These are phyloP conservation scores for Collybiopsis confluens DNA, from an alignment of 768 basidiomycete genomes.

Conservation along the genomic window DNA sequence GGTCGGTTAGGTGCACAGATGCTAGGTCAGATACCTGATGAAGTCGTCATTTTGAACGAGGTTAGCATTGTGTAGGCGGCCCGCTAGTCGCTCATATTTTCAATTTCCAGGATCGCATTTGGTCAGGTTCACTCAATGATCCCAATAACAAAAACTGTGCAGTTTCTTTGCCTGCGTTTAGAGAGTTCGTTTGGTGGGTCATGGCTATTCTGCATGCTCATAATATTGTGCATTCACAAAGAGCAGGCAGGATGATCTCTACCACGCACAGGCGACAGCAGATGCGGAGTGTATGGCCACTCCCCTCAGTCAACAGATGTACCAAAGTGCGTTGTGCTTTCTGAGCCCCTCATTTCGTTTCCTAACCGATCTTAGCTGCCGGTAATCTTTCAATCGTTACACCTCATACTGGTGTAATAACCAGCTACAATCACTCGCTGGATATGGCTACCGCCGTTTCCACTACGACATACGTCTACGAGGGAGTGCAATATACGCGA, in stretches of 20 bases:
- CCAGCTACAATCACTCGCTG: constrained; percentile 2
- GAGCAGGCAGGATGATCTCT: constrained; percentile 4
- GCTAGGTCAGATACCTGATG: constrained; percentile 3
- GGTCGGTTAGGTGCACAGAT: constrained; percentile 6
- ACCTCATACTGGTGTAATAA: background rate
- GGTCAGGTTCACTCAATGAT: constrained; percentile 8
- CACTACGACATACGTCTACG: constrained; percentile 4
- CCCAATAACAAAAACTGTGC: constrained; percentile 5
- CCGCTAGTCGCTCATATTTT: background rate
- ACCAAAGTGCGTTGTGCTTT: background rate
- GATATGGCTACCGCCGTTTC: constrained; percentile 4
- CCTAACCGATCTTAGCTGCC: background rate
- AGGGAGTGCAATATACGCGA: constrained; percentile 6
- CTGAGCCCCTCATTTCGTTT: background rate
- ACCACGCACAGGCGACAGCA: background rate
- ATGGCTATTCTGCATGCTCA: background rate
- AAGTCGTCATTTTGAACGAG: constrained; percentile 5
- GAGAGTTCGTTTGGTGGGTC: constrained; percentile 6
- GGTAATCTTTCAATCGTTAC: constrained; percentile 3
- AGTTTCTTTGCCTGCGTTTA: background rate
- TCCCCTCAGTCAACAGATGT: constrained; percentile 6
- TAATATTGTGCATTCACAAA: background rate
- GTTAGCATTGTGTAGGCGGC: background rate
- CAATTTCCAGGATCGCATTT: constrained; percentile 1
- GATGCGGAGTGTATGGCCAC: constrained; percentile 6